Base-by-base conservation (phyloP, 2,329 filamentous ascomycete genomes). In the Chaetoscypha palmicola region DNA sequence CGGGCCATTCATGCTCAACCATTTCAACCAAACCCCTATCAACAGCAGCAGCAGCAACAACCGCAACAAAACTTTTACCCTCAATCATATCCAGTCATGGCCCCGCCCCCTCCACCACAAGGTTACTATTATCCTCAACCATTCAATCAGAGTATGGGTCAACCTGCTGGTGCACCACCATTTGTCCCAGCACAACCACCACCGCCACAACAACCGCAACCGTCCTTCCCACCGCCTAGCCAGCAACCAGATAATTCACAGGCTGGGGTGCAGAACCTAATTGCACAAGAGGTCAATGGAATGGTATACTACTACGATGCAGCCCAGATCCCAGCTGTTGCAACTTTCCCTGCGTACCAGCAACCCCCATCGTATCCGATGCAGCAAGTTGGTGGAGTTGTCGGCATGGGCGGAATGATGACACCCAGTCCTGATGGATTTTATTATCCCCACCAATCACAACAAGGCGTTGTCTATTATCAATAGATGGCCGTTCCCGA, bases 251-350 rank as follows among this genome's bases (percentile, higher is more conserved):
- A 58, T 37, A 48, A 60, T 5, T 65, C 68, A 22, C 77, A 76
- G 52, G 65, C 68, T 2, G 72, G 71, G 14, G 76, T 77, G 45
- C 74, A 83, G 16, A 76, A 70, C 51, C 63, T 79, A 32, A 76
- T 83, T 37, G 87, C 88, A 0, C 90, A 96, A 63, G 91, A 97
- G 68, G 81, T 83, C 51, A 94, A 95, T 55, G 92, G 92, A 49
- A 97, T 94, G 76, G 89, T 95, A 1, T 97, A 94, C 64, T 98
- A 95, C 62, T 90, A 89, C 58, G 86, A 94, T 59, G 75, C 86
- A 5, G 74, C 81, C n/a, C 83, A 89, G 59, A 68, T 90, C 37
- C 69, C 77, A 20, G 55, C 59, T 22, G 56, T 63, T 16, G 57
- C 62, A 22, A 57, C 57, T 32, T 67, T 68, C 44, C 56, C 67